These are phyloP conservation scores for Boletales sp. DNA, from an alignment of 768 basidiomycete species.

Conservation along the genomic window DNA sequence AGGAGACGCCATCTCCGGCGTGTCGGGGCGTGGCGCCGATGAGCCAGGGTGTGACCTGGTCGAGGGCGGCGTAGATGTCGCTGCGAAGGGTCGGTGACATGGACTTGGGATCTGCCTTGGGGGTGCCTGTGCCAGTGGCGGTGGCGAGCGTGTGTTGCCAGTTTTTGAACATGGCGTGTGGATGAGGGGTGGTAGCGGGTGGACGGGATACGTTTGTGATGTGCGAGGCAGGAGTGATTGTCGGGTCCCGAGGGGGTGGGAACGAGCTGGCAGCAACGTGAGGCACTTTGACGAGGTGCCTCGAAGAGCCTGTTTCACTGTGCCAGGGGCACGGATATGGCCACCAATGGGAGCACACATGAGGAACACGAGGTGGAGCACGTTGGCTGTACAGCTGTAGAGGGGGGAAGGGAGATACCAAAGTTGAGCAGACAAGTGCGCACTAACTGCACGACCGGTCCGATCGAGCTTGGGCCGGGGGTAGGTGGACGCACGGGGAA, in stretches of 20 bases:
- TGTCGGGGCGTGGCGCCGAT: conserved; percentile 38
- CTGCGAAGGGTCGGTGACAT: conserved; percentile 48
- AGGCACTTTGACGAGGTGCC: not conserved
- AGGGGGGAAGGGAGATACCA: too few relatives aligned
- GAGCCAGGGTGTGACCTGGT: conserved; percentile 46
- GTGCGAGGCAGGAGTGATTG: too few relatives aligned
- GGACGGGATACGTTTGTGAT: too few relatives aligned
- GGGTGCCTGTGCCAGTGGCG: conserved; percentile 13
- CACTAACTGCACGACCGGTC: too few relatives aligned
- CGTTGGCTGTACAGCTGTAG: not conserved
- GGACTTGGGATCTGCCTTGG: conserved; percentile 30
- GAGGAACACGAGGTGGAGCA: conserved; percentile 21
- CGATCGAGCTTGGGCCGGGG: too few relatives aligned
- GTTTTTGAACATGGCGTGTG: conserved; percentile 43
- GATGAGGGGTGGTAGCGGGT: not conserved
- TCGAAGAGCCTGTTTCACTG: conserved; percentile 3
- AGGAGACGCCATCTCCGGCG: conserved; percentile 54
- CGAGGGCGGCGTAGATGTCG: conserved; percentile 49
- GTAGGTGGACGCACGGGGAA: too few relatives aligned
- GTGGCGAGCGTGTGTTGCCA: conserved; percentile 40
- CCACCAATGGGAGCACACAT: conserved; percentile 7
- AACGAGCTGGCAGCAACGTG: not conserved
- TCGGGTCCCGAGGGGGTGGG: not conserved
- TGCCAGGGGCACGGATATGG: conserved; percentile 2
- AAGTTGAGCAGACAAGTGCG: too few relatives aligned